Percentiles rank a stretch among this genome's conserved stretches.
phyloP scores from a whole-genome alignment of 495 filamentous ascomycete species.

The Talaromyces liani region DNA sequence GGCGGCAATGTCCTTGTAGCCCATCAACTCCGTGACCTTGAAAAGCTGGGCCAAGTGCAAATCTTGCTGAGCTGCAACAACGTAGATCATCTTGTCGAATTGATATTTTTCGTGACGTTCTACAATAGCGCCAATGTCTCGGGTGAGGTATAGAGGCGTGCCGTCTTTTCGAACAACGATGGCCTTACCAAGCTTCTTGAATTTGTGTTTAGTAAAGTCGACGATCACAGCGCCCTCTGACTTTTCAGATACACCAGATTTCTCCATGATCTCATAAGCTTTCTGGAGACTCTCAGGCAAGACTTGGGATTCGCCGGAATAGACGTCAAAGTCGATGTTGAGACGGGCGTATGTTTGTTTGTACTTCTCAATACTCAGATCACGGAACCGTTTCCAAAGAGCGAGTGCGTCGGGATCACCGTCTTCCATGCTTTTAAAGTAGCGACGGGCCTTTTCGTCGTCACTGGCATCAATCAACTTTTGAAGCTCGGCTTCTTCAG shows the following conservation, averaged over 20 bases:
- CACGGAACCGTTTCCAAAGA: conserved; percentile 81
- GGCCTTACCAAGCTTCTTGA: conserved; percentile 61
- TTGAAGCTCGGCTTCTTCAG: conserved; percentile 41
- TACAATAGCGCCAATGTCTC: conserved; percentile 61
- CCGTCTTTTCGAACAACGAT: conserved; percentile 63
- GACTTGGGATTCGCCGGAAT: conserved; percentile 92
- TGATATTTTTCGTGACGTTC: conserved; percentile 56
- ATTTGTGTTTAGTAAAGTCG: conserved; percentile 70
- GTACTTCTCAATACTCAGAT: conserved; percentile 82
- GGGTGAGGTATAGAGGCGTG: conserved; percentile 61
- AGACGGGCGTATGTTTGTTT: conserved; percentile 73
- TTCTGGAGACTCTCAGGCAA: conserved; percentile 70
- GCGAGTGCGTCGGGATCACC: conserved; percentile 67
- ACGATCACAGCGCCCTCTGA: conserved; percentile 86
- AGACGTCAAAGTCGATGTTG: conserved; percentile 91
- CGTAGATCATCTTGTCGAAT: conserved; percentile 74
- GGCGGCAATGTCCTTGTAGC: conserved; percentile 49
- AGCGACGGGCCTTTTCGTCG: conserved; percentile 61
- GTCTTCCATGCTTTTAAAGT: conserved; percentile 91
- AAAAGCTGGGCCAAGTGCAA: conserved; percentile 66
- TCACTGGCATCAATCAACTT: conserved; percentile 48
- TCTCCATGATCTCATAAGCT: conserved; percentile 54
- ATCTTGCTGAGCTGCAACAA: conserved; percentile 63
- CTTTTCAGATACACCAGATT: conserved; percentile 66
- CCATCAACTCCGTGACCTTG: conserved; percentile 64